Conservation (phyloP, 2,329 filamentous ascomycete species). For the Xylaria multiplex region DNA sequence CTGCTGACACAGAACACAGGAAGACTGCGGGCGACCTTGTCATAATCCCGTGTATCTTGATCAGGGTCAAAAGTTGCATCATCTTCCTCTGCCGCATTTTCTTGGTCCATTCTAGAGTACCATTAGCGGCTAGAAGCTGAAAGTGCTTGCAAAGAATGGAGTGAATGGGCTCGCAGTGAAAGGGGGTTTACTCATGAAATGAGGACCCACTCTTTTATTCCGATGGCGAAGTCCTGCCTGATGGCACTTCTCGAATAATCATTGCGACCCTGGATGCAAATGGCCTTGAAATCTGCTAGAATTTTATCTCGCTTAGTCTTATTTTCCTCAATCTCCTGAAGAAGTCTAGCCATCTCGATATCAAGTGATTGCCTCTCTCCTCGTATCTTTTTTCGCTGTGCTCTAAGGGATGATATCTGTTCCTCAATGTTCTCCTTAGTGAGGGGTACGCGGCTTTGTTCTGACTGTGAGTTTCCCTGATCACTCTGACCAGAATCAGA, state of each 20-base stretch:
- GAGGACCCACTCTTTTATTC: constrained; percentile 61
- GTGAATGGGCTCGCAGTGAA: not conserved
- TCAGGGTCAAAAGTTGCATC: constrained; percentile 65
- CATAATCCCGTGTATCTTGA: constrained; percentile 66
- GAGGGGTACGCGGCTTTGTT: constrained; percentile 47
- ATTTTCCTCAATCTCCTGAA: constrained; percentile 50
- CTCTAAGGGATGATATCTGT: constrained; percentile 47
- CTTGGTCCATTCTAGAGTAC: constrained; percentile 61
- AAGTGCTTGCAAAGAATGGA: not conserved
- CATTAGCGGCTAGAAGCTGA: constrained; percentile 15
- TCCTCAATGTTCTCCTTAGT: constrained; percentile 56
- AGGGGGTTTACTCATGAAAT: not conserved
- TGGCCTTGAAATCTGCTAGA: constrained; percentile 48
- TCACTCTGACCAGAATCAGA: constrained; percentile 45
- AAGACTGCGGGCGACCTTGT: constrained; percentile 63
- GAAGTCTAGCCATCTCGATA: constrained; percentile 49
- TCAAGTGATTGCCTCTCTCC: constrained; percentile 47
- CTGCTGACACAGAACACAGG: constrained; percentile 74
- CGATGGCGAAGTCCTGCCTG: constrained; percentile 66
- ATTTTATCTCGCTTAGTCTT: constrained; percentile 42
- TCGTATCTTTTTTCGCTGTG: constrained; percentile 44
- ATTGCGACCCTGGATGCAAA: constrained; percentile 66
- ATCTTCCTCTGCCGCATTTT: constrained; percentile 61
- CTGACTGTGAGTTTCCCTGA: constrained; percentile 43
- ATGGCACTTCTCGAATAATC: constrained; percentile 64